Evolutionary conservation across 441 rosid species (phyloP).

Genomic region (Hypseocharis bilobata): DNA sequence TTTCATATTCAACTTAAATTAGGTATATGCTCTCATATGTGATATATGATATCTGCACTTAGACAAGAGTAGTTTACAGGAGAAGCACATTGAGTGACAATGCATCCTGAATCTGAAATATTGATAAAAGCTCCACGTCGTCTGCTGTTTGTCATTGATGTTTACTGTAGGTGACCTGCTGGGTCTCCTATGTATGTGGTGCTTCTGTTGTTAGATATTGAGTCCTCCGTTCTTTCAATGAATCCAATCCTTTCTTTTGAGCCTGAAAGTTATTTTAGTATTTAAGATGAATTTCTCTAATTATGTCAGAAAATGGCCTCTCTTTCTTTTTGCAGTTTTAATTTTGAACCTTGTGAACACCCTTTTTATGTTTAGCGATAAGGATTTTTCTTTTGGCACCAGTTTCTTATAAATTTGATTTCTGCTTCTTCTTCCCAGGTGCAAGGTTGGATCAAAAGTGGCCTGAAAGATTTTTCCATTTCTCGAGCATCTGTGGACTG

Average conservation of each 20-base stretch:
- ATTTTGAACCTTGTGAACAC: background rate
- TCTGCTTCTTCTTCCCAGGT: constrained; percentile 42
- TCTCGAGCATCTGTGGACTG: constrained; percentile 90
- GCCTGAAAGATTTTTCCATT: constrained; percentile 80
- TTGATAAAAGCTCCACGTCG: no score
- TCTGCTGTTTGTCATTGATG: no score
- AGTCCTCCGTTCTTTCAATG: no score
- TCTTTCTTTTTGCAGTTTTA: background rate
- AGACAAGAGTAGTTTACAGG: no score
- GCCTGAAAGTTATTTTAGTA: no score
- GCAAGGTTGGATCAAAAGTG: constrained; percentile 80
- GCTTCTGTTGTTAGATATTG: no score
- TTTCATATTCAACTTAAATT: background rate
- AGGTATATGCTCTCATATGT: background rate
- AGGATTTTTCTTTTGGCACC: background rate
- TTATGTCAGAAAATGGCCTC: no score
- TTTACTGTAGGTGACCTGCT: background rate
- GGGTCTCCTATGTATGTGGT: background rate
- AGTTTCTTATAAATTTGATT: constrained; percentile 12
- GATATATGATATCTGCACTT: background rate
- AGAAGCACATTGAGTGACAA: no score
- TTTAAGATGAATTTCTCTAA: no score
- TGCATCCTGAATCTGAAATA: no score
- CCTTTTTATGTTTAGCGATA: background rate
- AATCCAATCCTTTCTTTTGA: no score